Base-by-base conservation (phyloP, 1,284 basidiomycete species). In the Moesziomyces globuligerus region DNA sequence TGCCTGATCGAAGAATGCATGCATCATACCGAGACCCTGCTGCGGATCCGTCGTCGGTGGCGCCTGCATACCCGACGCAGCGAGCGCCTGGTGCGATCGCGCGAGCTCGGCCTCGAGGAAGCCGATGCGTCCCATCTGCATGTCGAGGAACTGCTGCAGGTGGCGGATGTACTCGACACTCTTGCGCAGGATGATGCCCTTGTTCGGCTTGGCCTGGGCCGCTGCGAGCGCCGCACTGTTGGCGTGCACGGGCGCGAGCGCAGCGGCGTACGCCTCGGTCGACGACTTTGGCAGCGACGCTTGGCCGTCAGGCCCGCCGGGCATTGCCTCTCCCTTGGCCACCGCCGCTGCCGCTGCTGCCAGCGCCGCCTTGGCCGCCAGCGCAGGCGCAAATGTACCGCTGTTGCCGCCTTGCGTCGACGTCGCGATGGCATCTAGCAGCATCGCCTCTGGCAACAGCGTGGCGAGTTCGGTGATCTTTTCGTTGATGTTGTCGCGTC, bases 401-500 rank as follows among this genome's bases (percentile, higher is more conserved):
- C 64, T 74, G 54, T 77, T 75, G 34, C 77, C 74, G 17, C 77
- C 74, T n/a, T 72, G 52, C 29, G 69, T 75, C 17, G 73, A 79
- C 9, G 65, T 67, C 15, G 75, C 78, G 15, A 80, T 77, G 25
- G 69, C 78, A 48, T 76, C 81, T 26, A 80, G 68, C 21, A 84
- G 69, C 57, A 84, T 78, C 13, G 74, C 58, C 45, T 92, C 91
- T 2, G 93, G 93, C 60, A 95, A 90, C 50, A 95, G 85, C 23
- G 90, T 90, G 17, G 92, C 91, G 1, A 95, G 87, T 82, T 95
- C 93, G 42, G 88, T 88, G 74, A 95, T 95, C 83, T 91, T 91
- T 84, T 94, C 93, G 83, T 95, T 95, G 83, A 95, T 95, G 81
- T 93, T 94, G 81, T 94, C 93, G 43, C 93, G 83, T 50, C 93